Conservation (phyloP, 257 asterid genomes). For the Rubia yunnanensis region DNA sequence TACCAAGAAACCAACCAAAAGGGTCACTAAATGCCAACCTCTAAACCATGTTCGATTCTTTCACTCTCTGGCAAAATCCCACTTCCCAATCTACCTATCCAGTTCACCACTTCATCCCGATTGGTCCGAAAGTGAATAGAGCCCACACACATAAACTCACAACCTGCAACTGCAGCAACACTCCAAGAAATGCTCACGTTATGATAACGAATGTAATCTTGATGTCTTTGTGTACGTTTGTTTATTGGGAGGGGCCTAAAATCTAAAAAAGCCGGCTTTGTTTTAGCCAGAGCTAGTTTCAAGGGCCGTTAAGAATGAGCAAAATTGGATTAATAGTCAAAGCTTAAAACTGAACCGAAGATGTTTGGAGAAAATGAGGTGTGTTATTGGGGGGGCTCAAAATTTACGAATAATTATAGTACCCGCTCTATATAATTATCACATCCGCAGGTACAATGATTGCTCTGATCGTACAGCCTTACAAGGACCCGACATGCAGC, state of each 20-base stretch:
- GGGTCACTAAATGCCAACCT: neutral
- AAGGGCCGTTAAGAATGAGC: neutral
- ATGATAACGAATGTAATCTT: neutral
- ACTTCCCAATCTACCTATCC: neutral
- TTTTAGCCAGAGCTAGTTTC: neutral
- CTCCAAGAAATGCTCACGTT: neutral
- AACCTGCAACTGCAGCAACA: neutral
- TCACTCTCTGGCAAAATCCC: constrained; percentile 5
- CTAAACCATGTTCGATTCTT: constrained; percentile 15
- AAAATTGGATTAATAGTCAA: too few relatives aligned
- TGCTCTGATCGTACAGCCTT: neutral
- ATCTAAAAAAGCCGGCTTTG: neutral
- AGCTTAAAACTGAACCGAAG: neutral
- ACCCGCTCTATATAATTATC: too few relatives aligned
- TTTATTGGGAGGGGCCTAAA: neutral
- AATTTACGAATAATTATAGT: too few relatives aligned
- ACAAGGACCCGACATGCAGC: neutral
- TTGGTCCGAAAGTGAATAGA: neutral
- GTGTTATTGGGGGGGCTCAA: neutral
- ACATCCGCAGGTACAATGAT: neutral
- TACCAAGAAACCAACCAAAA: constrained; percentile 1
- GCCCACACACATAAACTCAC: neutral
- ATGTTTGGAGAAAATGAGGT: neutral
- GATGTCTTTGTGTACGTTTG: neutral
- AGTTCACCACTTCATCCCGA: neutral